Evolutionary conservation across 257 asterid species (phyloP).

Genomic region (Solanum corneliomulleri): DNA sequence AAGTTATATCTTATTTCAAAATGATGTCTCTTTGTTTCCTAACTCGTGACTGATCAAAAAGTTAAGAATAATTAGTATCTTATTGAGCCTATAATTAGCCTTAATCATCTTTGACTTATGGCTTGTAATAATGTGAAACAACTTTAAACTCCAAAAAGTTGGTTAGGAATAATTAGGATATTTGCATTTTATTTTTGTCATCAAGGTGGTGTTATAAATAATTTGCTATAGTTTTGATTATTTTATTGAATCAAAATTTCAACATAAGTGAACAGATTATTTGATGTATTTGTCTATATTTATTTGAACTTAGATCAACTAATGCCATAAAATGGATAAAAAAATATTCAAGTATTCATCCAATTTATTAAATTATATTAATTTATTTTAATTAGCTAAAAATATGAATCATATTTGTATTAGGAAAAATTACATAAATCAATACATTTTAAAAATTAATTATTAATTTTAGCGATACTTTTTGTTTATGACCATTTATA

Average conservation of each 20-base stretch:
- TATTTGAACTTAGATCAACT: no score
- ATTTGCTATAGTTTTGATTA: background rate
- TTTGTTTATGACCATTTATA: no score
- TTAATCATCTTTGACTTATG: background rate
- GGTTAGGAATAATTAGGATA: background rate
- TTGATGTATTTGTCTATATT: background rate
- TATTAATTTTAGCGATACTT: no score
- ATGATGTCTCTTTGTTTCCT: background rate
- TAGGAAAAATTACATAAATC: no score
- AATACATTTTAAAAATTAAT: no score
- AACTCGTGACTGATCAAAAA: background rate
- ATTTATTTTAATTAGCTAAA: background rate
- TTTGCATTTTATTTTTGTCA: background rate
- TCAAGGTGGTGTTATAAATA: background rate
- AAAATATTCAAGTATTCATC: background rate
- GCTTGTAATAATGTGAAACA: background rate
- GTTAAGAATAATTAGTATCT: background rate
- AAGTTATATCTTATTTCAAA: background rate
- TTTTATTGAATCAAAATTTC: fast-evolving
- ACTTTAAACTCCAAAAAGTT: background rate
- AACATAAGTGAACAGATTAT: background rate
- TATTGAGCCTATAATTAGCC: background rate
- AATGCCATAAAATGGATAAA: no score
- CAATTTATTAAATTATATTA: background rate
- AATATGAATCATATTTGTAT: background rate